phyloP scores from a whole-genome alignment of 1,139 yeast genomes.

The Yamadazyma sp. region DNA sequence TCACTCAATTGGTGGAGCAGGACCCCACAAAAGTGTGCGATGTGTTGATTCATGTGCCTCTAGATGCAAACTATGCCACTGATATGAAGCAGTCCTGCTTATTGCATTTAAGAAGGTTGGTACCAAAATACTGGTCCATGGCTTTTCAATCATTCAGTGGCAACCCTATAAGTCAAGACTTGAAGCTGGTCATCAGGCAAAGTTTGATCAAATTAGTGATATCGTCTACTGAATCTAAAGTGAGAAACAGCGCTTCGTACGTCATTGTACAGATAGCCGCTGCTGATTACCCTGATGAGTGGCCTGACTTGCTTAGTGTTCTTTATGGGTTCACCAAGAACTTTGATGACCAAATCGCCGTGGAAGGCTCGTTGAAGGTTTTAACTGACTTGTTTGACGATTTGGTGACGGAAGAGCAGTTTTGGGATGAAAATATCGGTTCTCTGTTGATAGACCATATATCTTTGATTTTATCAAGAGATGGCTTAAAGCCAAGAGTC shows the following conservation, averaged over 20 bases:
- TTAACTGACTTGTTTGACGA: conserved; percentile 83
- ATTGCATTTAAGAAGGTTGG: conserved; percentile 65
- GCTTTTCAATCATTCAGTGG: conserved; percentile 79
- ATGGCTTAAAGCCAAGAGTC: conserved; percentile 28
- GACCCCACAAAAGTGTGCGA: conserved; percentile 35
- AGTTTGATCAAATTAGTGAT: conserved; percentile 54
- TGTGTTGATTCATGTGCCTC: conserved; percentile 28
- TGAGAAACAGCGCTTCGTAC: conserved; percentile 68
- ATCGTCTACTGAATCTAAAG: conserved; percentile 53
- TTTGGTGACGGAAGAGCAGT: conserved; percentile 80
- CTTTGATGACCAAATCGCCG: conserved; percentile 24
- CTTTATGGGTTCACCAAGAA: conserved; percentile 43
- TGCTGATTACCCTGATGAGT: conserved; percentile 92
- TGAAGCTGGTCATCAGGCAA: conserved; percentile 51
- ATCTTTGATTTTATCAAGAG: conserved; percentile 35
- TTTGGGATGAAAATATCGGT: conserved; percentile 74
- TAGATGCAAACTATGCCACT: conserved; percentile 19
- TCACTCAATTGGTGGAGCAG: conserved; percentile 23
- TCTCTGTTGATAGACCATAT: conserved; percentile 50
- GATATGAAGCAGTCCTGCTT: conserved; percentile 64
- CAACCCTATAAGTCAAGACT: conserved; percentile 55
- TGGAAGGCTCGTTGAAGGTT: conserved; percentile 69
- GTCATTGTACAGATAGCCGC: conserved; percentile 83
- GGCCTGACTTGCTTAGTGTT: conserved; percentile 70
- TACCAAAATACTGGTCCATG: conserved; percentile 80